Base-by-base conservation (phyloP, 495 filamentous ascomycete species). In the Penicillium riverlandense region DNA sequence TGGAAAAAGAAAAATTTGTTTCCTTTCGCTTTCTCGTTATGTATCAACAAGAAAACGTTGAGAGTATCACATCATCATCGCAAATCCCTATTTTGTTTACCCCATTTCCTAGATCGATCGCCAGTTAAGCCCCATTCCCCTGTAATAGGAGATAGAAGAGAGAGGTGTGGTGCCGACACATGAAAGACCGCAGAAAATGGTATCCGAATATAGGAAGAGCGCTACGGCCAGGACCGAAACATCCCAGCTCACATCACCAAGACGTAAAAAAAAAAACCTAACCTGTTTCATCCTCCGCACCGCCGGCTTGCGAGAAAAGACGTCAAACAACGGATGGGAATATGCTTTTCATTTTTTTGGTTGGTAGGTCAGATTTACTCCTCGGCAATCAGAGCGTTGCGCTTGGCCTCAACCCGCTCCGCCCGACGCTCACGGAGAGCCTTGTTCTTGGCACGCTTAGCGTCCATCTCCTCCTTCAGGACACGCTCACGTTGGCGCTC, bases 371-470 rank as follows among this genome's bases (percentile, higher is more conserved):
- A 58, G 48, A 64, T 65, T 63, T 73, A 72, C 64, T 92, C 84
- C 67, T 87, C 80, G 43, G 71, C 90, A 43, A 83, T 63, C 62
- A 92, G 65, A 59, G 85, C 86, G 57, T 80, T 84, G 71, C 88
- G 82, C 92, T 99, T 99, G 67, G 83, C 80, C 65, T 78, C 69
- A 65, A 85, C 74, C 69, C 92, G 85, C 76, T 91, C 86, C 67
- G 80, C 74, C 78, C 88, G 90, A 74, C 92, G 82, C 84, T 96
- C 94, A 75, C 92, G 88, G 50, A 91, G 90, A 58, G 92, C 92
- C 89, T 95, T 96, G 84, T 88, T 96, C 88, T 95, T 95, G 71
- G 88, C 84, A 78, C 92, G 88, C 82, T 92, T 96, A 75, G 85
- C 87, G 72, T 99, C 91, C 92, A 97, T 97, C 81, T 96, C 90